Evolutionary conservation across 1,284 basidiomycete genomes (phyloP), one percentile per base, ranked within the genome.

Genomic region (Malassezia cuniculi): DNA sequence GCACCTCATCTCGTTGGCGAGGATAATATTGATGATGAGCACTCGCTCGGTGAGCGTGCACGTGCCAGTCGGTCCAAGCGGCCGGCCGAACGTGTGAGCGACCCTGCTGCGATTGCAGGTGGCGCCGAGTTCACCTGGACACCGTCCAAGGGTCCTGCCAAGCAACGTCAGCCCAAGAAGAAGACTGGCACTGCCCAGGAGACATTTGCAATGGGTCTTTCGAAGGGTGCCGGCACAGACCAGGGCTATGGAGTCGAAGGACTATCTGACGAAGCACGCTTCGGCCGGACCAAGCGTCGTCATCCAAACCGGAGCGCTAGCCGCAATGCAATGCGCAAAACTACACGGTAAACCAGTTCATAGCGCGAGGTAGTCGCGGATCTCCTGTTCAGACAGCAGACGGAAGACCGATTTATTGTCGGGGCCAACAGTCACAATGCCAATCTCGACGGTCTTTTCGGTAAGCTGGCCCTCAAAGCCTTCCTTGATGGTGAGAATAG

Each of bases 391-490:
- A 12, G 44, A 39, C 30, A 66, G 38, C 34, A 59, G 63, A 7
- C 57, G 43, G 39, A 66, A 66, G 10, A 61, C 54, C 8, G 62
- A 60, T 15, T 43, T 16, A 5, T 42, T 39, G 29, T 60, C 52
- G 2, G 32, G 46, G 19, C 44, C 48, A 1, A 49, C 52, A 27
- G 53, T 44, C 12, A 46, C 42, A 32, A 99, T 80, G 31, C 93
- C 93, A 45, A 99, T 89, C 71, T 99, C 93, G 62, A 99, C 93
- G 24, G 93, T 99, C 74, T 95, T 90, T 72, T 95, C 90, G 15
- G 90, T 95, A 89, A 99, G 95, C 68, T 95, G 84, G 10, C 93
- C 93, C 70, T 99, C 93, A 58, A 95, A 95, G 7, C 90, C 90
- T 72, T 97, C 93, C 71, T 99, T 97, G 51, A 97, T 74, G 15